Evolutionary conservation across 2,329 filamentous ascomycete genomes (phyloP).

Genomic region (Fusarium burgessii): DNA sequence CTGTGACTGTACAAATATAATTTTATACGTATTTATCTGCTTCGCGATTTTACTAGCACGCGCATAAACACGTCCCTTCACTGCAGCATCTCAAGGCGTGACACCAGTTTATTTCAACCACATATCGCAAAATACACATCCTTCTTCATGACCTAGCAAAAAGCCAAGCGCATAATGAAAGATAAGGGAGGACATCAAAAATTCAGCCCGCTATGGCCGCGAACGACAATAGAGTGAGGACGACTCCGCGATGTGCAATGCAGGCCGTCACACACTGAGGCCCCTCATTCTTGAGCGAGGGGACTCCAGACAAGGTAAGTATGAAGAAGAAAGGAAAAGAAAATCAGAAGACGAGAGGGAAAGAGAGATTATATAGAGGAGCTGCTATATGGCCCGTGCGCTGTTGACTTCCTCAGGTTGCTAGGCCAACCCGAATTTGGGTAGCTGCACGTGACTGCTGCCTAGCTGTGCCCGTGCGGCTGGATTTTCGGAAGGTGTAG

Average conservation of each 20-base stretch:
- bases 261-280: slow-evolving; percentile 61
- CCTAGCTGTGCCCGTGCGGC: neutral
- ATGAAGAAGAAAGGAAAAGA: slow-evolving; percentile 60
- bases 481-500: neutral
- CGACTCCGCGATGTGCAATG: slow-evolving; percentile 68
- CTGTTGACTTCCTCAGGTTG: neutral
- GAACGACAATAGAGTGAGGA: slow-evolving; percentile 64
- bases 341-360: slow-evolving; percentile 36
- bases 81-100: too few relatives aligned
- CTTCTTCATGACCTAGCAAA: slow-evolving; percentile 50
- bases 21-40: neutral
- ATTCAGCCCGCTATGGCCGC: slow-evolving; percentile 66
- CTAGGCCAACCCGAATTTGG: neutral
- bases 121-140: too few relatives aligned
- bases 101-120: too few relatives aligned
- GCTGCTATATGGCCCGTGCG: slow-evolving; percentile 6
- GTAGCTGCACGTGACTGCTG: neutral
- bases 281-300: slow-evolving; percentile 59
- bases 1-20: too few relatives aligned
- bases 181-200: slow-evolving; percentile 57
- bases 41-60: neutral
- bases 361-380: slow-evolving; percentile 48
- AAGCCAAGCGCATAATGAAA: slow-evolving; percentile 60
- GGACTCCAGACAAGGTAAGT: slow-evolving; percentile 65
- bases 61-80: neutral